These are phyloP conservation scores for Hydrangea macrophylla DNA, from an alignment of 148 eudicot genomes.

Conservation along the genomic window DNA sequence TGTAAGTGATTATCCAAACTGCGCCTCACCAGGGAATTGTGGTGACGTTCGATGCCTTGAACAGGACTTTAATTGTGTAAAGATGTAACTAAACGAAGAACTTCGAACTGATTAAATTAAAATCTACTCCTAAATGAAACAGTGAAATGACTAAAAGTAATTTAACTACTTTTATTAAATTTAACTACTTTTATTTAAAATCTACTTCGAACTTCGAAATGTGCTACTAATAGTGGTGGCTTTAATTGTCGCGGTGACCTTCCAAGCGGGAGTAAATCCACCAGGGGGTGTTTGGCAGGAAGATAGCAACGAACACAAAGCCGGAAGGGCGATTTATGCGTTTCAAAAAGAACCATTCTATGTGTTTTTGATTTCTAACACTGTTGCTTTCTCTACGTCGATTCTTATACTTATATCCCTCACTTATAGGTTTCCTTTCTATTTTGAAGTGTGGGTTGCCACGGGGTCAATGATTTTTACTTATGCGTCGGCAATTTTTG, in stretches of 20 bases:
- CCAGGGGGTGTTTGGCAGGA: conserved; percentile 19
- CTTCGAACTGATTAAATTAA: no score
- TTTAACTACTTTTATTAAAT: no score
- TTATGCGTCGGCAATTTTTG: conserved; percentile 7
- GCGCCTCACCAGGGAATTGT: no score
- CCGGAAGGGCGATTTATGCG: conserved; percentile 4
- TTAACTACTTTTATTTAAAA: no score
- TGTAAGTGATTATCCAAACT: no score
- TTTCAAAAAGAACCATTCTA: not conserved
- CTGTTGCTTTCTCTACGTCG: conserved; percentile 3
- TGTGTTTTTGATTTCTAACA: conserved; percentile 10
- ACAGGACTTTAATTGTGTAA: no score
- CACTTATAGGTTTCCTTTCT: conserved; percentile 11
- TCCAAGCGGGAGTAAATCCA: conserved; percentile 16
- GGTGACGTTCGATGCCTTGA: no score
- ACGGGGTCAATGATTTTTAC: not conserved
- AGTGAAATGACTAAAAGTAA: no score
- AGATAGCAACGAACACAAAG: not conserved
- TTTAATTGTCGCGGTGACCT: conserved; percentile 9
- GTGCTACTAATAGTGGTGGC: conserved; percentile 2
- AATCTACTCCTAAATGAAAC: no score
- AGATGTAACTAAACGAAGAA: no score
- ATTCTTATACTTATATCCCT: conserved; percentile 6
- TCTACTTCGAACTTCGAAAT: no score
- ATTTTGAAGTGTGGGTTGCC: conserved; percentile 2